Conservation (phyloP, 305 asterid genomes). For the Fraxinus paxiana region DNA sequence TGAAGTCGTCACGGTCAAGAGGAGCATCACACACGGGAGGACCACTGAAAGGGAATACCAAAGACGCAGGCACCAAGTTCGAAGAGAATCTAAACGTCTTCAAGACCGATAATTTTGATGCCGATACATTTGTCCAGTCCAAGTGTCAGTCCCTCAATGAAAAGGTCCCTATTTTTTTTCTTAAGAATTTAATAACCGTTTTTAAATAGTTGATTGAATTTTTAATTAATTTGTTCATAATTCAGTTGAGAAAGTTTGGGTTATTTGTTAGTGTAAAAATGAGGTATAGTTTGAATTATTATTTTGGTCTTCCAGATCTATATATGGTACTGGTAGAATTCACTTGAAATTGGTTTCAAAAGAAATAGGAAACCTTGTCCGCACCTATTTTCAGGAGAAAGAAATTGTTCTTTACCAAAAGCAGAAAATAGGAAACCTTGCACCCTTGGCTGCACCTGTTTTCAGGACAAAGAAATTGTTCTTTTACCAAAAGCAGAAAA, state of each 20-base stretch:
- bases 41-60: constrained; percentile 46
- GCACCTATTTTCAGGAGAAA: not conserved
- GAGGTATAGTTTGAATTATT: not conserved
- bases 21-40: constrained; percentile 56
- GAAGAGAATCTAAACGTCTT: constrained; percentile 90
- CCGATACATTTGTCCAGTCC: constrained; percentile 80
- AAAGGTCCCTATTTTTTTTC: constrained; percentile 44
- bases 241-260: constrained; percentile 3
- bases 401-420: not conserved
- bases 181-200: constrained; percentile 6
- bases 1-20: constrained; percentile 81
- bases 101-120: constrained; percentile 86
- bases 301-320: not conserved
- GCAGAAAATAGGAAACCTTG: not conserved
- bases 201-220: not conserved
- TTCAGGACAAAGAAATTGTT: not conserved
- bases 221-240: too few relatives aligned
- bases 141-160: constrained; percentile 82
- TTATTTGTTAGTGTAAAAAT: not conserved
- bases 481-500: not conserved
- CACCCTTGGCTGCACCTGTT: not conserved
- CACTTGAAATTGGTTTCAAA: constrained; percentile 4
- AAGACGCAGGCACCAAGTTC: constrained; percentile 63
- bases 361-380: not conserved
- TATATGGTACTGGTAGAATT: not conserved